Evolutionary conservation across 1,284 basidiomycete species (phyloP), one percentile per base, ranked within the genome.

Genomic region (Crepidotus sp.): DNA sequence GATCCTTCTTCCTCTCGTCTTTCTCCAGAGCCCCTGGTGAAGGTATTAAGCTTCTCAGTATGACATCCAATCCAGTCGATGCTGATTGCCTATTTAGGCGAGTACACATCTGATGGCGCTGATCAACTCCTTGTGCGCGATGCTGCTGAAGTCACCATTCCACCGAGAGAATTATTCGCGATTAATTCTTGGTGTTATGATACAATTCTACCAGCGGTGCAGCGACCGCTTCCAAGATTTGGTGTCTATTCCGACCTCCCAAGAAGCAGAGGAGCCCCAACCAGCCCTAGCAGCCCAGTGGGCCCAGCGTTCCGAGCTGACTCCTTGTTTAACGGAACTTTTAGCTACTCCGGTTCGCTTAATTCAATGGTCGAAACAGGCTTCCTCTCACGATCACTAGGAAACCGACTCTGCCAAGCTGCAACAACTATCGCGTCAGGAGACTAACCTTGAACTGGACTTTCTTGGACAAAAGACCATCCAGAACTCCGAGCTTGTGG

Each of bases 151-250:
- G 11, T 93, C 91, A n/a, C 93, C 95, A 0, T 98, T 98, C 68
- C 94, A 98, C 57, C 77, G 84, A 47, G 95, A 98, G 60, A 92
- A 83, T 60, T 94, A 97, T 62, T 83, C 90, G 22, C 78, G 91
- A n/a, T 70, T 98, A 29, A 92, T 98, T 49, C 76, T 98, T 18
- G 84, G 87, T n/a, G 86, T 97, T 32, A 86, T 98, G 39, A 90
- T 96, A 27, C 93, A 97, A 61, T 98, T 94, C 61, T 98, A 98
- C 59, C 91, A 96, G 59, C 80, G 86, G 30, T 96, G 93, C 57
- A 91, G 85, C 54, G 83, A 92, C 56, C 74, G 83, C 22, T 98
- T 91, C 64, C 82, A 89, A 54, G 77, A 74, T 49, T 69, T 91
- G 8, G 80, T 86, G 17, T 71, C 78, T 0, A 60, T 70, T 6